These are phyloP conservation scores for Ustilago shanxiensis DNA, from an alignment of 1,284 basidiomycete genomes.

Conservation along the genomic window DNA sequence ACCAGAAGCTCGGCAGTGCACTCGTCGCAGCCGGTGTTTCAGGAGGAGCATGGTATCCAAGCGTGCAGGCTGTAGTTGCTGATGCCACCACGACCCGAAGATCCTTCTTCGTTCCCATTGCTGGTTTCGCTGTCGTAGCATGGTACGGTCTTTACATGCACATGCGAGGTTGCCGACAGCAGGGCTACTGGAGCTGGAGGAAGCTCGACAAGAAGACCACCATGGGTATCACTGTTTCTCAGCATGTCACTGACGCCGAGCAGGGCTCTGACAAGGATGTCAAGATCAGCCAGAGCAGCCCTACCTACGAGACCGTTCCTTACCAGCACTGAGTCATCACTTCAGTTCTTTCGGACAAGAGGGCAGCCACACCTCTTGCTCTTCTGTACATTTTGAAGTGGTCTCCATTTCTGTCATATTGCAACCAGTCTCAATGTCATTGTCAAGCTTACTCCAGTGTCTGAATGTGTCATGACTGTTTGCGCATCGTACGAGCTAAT, in stretches of 20 bases:
- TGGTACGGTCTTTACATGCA: constrained; percentile 49
- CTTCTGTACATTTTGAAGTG: too few species aligned
- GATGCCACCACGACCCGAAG: constrained; percentile 71
- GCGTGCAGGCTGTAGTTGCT: constrained; percentile 79
- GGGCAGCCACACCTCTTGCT: too few species aligned
- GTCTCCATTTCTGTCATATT: neutral
- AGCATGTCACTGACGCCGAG: constrained; percentile 17
- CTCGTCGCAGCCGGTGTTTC: constrained; percentile 74
- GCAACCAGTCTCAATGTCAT: neutral
- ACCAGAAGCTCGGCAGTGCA: constrained; percentile 46
- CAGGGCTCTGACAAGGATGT: constrained; percentile 37
- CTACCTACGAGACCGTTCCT: constrained; percentile 24
- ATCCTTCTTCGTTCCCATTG: constrained; percentile 43
- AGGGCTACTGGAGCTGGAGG: constrained; percentile 41
- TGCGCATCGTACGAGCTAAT: too few species aligned
- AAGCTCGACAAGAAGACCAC: constrained; percentile 38
- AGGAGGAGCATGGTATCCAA: constrained; percentile 82
- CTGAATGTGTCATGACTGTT: neutral
- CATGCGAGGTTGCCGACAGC: constrained; percentile 28
- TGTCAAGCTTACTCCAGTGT: neutral
- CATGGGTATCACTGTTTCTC: constrained; percentile 18
- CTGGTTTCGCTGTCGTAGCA: constrained; percentile 38
- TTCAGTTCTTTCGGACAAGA: neutral
- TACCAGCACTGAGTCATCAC: constrained; percentile 19
- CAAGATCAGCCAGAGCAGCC: constrained; percentile 20